A percentile compares a stretch with the other conserved stretches of the same genome.
Conservation (phyloP, 768 basidiomycete species). For the Auricularia sp. region DNA sequence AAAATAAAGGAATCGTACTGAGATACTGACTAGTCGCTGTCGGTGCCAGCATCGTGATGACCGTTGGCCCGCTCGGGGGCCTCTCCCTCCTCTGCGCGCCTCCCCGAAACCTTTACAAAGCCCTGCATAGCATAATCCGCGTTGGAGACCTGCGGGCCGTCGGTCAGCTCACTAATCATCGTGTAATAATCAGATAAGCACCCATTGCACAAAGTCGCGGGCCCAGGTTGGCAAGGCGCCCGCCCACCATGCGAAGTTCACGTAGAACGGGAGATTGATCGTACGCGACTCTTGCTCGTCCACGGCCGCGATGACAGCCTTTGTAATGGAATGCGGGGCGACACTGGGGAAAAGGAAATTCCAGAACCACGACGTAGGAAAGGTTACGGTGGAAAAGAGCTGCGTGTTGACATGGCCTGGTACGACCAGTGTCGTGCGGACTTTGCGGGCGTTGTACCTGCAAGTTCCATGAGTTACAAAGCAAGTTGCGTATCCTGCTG, state of each 20-base stretch:
- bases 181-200: constrained; percentile 20
- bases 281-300: constrained; percentile 70
- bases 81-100: constrained; percentile 45
- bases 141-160: constrained; percentile 40
- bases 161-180: background rate
- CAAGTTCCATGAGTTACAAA: constrained; percentile 3
- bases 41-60: background rate
- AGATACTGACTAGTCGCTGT: background rate
- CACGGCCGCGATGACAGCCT: constrained; percentile 69
- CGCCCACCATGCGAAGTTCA: constrained; percentile 47
- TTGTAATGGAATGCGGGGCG: constrained; percentile 65
- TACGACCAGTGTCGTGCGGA: constrained; percentile 82
- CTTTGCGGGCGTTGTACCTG: constrained; percentile 60
- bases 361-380: constrained; percentile 42
- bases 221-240: constrained; percentile 58
- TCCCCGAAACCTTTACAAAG: constrained; percentile 56
- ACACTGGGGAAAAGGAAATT: constrained; percentile 72
- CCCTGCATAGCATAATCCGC: constrained; percentile 65
- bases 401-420: constrained; percentile 73
- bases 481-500: background rate
- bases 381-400: constrained; percentile 55
- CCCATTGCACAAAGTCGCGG: constrained; percentile 70
- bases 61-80: constrained; percentile 2
- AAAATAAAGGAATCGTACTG: background rate
- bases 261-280: constrained; percentile 66